phyloP scores from a whole-genome alignment of 1,139 yeast species.

The Kurtzmaniella natalensis region DNA sequence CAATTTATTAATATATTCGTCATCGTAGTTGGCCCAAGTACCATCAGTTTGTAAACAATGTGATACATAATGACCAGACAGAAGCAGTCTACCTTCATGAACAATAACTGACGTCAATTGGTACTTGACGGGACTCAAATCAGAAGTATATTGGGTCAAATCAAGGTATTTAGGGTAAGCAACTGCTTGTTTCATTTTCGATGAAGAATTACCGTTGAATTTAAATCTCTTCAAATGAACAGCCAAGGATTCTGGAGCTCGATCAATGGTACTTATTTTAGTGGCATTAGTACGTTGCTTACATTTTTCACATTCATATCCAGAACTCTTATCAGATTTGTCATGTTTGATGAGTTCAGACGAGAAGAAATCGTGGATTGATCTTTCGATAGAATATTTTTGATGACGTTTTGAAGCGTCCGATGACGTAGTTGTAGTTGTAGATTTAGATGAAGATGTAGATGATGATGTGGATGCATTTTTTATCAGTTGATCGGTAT shows the following conservation, averaged over 20 bases:
- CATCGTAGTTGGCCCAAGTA: constrained; percentile 91
- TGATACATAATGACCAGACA: constrained; percentile 90
- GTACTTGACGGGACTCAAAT: constrained; percentile 52
- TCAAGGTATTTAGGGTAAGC: constrained; percentile 76
- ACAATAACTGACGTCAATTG: constrained; percentile 82
- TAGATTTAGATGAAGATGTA: constrained; percentile 7
- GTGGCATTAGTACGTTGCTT: constrained; percentile 70
- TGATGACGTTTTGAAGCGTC: constrained; percentile 3
- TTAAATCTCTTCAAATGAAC: constrained; percentile 88
- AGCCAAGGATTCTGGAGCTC: constrained; percentile 84
- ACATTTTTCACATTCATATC: constrained; percentile 88
- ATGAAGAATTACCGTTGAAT: constrained; percentile 70
- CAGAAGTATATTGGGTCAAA: constrained; percentile 57
- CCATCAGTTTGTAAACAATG: constrained; percentile 91
- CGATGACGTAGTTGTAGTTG: constrained; percentile 7
- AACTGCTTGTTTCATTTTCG: constrained; percentile 85
- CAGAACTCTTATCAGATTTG: constrained; percentile 52
- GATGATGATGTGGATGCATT: neutral
- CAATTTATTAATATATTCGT: constrained; percentile 75
- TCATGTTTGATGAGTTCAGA: constrained; percentile 73
- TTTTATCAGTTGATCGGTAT: neutral
- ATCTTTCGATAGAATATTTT: constrained; percentile 62
- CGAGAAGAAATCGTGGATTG: constrained; percentile 75
- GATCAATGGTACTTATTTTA: constrained; percentile 68
- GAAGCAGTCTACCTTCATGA: constrained; percentile 90